Base-by-base conservation (phyloP, 176 grass and related monocot genomes). In the Tillandsia leiboldiana region DNA sequence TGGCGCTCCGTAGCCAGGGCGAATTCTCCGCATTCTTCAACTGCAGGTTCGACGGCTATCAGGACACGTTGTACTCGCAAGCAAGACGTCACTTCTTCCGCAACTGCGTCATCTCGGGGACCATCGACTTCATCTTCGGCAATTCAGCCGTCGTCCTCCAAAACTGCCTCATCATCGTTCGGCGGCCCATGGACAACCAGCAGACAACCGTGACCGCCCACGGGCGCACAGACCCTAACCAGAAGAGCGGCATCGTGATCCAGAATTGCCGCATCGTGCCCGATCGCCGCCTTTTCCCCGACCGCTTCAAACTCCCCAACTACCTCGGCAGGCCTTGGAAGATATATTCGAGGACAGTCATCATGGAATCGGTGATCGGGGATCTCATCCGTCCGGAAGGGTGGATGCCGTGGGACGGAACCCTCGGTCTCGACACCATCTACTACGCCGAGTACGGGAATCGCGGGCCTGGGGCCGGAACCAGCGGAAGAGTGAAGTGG, bases 321-420 rank as follows among this genome's bases (percentile, higher is more conserved):
- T 95, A 95, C 80, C 91, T 95, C 26, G 91, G 83, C n/a, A 62
- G 91, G 13, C 91, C 91, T 5, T 95, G 91, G 91, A 95, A 95
- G 87, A 48, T 76, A 68, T 90, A 59, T 62, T 74, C 86, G 0
- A 83, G 80, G 69, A 90, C 91, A 20, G 84, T 95, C 49, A 5
- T 95, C 23, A 95, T 95, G 91, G 91, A 95, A 79, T 84, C 78
- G 52, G 72, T 64, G 28, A 90, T 95, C 47, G 87, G 81, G 10
- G 91, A 95, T 51, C 63, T 90, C 52, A 95, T 95, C 78, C 84
- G 72, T 66, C 81, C 91, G 3, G 87, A 80, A 20, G 91, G 91
- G 8, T 95, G 84, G 83, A 18, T 83, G 48, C 75, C 75, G 48
- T 95, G 91, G 91, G 71, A 85, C 71, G 87, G 84, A 0, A 72